Percentiles rank a stretch among this genome's conserved stretches.
Conservation (phyloP, 371 early-diverging fungal genomes). For the Haplosporangium sp. region DNA sequence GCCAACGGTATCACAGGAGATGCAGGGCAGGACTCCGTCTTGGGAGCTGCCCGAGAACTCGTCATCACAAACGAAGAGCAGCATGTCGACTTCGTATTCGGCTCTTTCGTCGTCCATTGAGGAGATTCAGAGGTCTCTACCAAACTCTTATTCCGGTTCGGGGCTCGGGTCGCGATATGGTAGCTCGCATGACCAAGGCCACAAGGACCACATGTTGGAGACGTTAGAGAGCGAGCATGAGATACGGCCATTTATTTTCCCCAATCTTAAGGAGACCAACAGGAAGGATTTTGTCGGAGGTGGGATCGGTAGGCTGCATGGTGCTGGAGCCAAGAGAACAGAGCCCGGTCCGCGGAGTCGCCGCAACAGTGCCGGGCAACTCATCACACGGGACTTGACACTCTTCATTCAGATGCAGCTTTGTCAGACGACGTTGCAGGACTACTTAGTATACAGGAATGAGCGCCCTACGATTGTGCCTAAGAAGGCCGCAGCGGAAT, state of each 20-base stretch:
- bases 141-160: conserved; percentile 30
- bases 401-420: conserved; percentile 91
- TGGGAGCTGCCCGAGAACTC: conserved; percentile 34
- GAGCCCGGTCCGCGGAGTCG: not conserved
- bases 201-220: conserved; percentile 7
- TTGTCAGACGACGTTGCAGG: conserved; percentile 77
- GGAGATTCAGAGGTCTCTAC: conserved; percentile 50
- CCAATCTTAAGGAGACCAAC: conserved; percentile 4
- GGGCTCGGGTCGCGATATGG: conserved; percentile 41
- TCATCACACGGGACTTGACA: conserved; percentile 60
- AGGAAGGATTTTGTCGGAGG: conserved; percentile 22
- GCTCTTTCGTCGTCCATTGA: conserved; percentile 48
- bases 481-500: not conserved
- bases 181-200: conserved; percentile 10
- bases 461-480: conserved; percentile 26
- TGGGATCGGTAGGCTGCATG: conserved; percentile 22
- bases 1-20: conserved; percentile 33
- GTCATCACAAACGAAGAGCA: conserved; percentile 5
- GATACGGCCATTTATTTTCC: conserved; percentile 23
- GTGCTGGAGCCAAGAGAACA: not conserved
- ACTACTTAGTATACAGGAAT: conserved; percentile 67
- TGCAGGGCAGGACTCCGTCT: conserved; percentile 13
- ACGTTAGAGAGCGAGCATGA: conserved; percentile 10
- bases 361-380: conserved; percentile 22
- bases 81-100: conserved; percentile 24